Conservation (phyloP, 139 green algal species). For the Astrephomene gubernaculifera region DNA sequence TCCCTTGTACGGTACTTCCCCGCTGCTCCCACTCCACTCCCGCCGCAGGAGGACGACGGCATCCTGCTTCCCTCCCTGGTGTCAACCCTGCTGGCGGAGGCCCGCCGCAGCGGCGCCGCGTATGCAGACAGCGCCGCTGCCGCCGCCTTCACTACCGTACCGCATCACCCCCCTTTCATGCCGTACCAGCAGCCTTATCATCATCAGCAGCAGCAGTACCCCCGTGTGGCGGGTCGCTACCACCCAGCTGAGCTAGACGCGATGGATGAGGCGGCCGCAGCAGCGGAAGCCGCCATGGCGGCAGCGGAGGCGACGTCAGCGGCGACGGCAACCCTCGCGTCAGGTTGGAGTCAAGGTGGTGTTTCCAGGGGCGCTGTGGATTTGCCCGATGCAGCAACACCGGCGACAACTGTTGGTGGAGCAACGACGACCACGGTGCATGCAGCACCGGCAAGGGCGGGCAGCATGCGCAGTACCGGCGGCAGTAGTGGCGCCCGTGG, state of each 20-base stretch:
- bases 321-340: no score
- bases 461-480: no score
- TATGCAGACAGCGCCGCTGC: not conserved
- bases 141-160: no score
- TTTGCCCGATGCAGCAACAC: no score
- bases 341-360: no score
- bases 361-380: no score
- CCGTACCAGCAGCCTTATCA: not conserved
- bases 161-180: no score
- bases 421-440: no score
- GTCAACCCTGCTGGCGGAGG: not conserved
- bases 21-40: not conserved
- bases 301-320: no score
- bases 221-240: not conserved
- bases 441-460: no score
- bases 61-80: slow-evolving; percentile 17
- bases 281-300: not conserved
- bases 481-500: no score
- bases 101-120: not conserved
- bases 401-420: no score
- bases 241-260: slow-evolving; percentile 28
- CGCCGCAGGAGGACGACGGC: slow-evolving; percentile 31
- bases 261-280: slow-evolving; percentile 18
- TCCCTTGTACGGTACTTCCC: not conserved
- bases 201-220: not conserved